Percentiles rank a stretch among this genome's conserved stretches.
phyloP scores from a whole-genome alignment of 192 early-diverging fungal genomes.

The Backusella sp. region DNA sequence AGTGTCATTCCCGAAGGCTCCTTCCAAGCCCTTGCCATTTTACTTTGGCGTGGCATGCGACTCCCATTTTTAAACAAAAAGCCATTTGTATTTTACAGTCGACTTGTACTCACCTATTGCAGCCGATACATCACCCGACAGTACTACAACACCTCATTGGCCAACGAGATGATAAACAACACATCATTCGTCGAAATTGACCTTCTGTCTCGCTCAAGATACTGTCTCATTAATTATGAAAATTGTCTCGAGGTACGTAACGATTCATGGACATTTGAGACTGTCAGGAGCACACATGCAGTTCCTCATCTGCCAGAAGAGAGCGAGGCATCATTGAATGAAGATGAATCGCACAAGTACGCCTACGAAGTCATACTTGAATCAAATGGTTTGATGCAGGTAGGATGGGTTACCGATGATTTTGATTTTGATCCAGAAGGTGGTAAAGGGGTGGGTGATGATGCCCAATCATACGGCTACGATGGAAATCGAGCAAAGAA shows the following conservation, averaged over 20 bases:
- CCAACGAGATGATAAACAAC: neutral
- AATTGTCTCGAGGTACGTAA: constrained; percentile 24
- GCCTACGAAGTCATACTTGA: constrained; percentile 54
- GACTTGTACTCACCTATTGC: constrained; percentile 11
- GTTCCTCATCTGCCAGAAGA: constrained; percentile 7
- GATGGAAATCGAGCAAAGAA: constrained; percentile 61
- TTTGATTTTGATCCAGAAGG: constrained; percentile 60
- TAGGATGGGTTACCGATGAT: constrained; percentile 57
- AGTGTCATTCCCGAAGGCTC: constrained; percentile 7
- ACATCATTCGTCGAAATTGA: constrained; percentile 16
- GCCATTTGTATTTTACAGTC: constrained; percentile 18
- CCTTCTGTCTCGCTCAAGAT: neutral
- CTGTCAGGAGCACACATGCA: constrained; percentile 14
- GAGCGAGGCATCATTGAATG: neutral
- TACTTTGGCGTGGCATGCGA: constrained; percentile 12
- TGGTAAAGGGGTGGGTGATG: constrained; percentile 71
- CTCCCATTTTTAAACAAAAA: constrained; percentile 1
- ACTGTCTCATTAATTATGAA: constrained; percentile 25
- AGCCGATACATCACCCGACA: constrained; percentile 2
- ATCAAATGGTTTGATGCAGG: constrained; percentile 62
- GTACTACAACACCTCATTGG: neutral
- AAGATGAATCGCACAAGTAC: neutral
- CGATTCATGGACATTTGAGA: constrained; percentile 39
- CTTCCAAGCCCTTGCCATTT: neutral
- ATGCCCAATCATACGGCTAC: constrained; percentile 60